Evolutionary conservation across 2,329 filamentous ascomycete species (phyloP), one percentile per base, ranked within the genome.

Genomic region (Epichloe bromicola): DNA sequence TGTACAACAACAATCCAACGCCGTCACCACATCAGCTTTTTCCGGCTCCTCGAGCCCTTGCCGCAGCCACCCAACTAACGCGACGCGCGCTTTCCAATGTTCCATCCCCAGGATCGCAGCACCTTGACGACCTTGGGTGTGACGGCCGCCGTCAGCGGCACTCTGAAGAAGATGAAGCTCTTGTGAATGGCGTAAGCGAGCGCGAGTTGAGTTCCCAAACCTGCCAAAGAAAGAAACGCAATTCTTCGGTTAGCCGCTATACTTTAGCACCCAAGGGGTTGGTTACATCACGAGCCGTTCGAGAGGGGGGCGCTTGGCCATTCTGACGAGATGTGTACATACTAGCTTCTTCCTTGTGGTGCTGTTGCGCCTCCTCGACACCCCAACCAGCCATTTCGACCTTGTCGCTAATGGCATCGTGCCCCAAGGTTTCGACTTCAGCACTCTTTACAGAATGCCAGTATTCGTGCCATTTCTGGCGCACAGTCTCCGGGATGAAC

Each of bases 151-250:
- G 93, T 93, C 56, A 97, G 70, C 8, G 93, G 93, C 10, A 98
- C 88, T n/a, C 93, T 81, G 57, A 97, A 68, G 67, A 98, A 95
- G 61, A 98, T 96, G 67, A 97, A 88, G 59, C 86, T 94, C 72
- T 98, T 98, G 75, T 98, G 93, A 53, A 98, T 88, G 30, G 91
- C 91, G 63, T 98, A 98, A 12, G 93, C 93, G 46, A 98, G 77
- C 15, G 88, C 89, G 33, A 98, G 73, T 64, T 96, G 89, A 8
- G 93, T 97, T 48, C 75, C 79, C 36, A 84, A 66, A 59, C 80
- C 80, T 83, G 56, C 30, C 6, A 39, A 46, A 39, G n/a, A 45
- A 26, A 3, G 17, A 39, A 15, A 38, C n/a, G 30, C 10, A n/a
- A 42, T 42, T 8, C 8, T 11, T 12, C 20, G 47, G 57, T 65